Percentiles rank a stretch among this genome's conserved stretches.
Evolutionary conservation across 305 asterid genomes (phyloP).

Genomic region (Galium porrigens): DNA sequence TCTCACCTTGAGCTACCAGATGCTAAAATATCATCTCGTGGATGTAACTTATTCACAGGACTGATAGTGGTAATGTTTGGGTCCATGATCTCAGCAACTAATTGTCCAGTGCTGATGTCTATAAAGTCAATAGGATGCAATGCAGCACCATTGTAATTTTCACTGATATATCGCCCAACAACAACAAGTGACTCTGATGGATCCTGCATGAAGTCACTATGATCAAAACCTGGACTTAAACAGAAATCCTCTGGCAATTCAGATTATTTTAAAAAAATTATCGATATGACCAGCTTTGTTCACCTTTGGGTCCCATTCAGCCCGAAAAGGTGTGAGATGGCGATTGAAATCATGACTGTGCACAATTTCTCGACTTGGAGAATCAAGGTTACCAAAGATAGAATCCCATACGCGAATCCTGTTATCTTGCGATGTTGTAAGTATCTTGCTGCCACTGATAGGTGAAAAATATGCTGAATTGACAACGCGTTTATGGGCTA

Average conservation of each 20-base stretch:
- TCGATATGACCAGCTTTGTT: conserved; percentile 10
- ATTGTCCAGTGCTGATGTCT: conserved; percentile 67
- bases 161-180: conserved; percentile 91
- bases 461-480: conserved; percentile 95
- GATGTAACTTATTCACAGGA: conserved; percentile 90
- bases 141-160: conserved; percentile 76
- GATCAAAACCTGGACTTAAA: neutral
- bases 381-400: conserved; percentile 59
- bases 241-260: neutral
- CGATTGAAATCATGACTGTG: conserved; percentile 94
- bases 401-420: conserved; percentile 66
- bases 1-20: conserved; percentile 91
- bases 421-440: conserved; percentile 88
- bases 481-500: conserved; percentile 77
- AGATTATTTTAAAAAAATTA: neutral
- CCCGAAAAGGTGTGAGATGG: conserved; percentile 82
- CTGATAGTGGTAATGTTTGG: conserved; percentile 85
- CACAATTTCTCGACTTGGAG: conserved; percentile 90
- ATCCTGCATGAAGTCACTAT: conserved; percentile 37
- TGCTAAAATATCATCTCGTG: conserved; percentile 79
- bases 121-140: conserved; percentile 90
- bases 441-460: conserved; percentile 75
- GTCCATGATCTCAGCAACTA: conserved; percentile 82
- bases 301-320: conserved; percentile 98
- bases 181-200: conserved; percentile 71